Conservation (phyloP, 163 green algal genomes). For the Volvox carteri region DNA sequence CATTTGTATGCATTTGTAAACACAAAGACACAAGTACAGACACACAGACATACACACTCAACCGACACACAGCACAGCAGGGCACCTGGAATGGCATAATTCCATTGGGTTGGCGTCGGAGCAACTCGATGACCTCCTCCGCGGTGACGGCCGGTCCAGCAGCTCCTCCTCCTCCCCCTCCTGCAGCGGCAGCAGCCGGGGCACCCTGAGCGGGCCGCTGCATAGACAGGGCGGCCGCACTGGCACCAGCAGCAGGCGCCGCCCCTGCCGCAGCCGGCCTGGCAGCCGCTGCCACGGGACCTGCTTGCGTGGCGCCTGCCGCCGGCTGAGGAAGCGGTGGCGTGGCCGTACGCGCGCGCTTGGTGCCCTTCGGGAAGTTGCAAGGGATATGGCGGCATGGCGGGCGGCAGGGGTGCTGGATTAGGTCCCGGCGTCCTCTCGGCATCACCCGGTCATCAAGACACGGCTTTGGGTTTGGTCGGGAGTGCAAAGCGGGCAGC, state of each 20-base stretch:
- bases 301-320: not conserved
- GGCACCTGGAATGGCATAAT: constrained; percentile 45
- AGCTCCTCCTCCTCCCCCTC: not conserved
- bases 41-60: too few species aligned
- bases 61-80: too few species aligned
- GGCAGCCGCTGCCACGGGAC: not conserved
- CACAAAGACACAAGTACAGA: too few species aligned
- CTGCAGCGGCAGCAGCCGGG: too few species aligned
- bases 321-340: not conserved
- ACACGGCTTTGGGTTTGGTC: too few species aligned
- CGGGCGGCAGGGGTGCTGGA: too few species aligned
- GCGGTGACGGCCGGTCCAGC: constrained; percentile 19
- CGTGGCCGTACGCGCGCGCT: constrained; percentile 29
- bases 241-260: not conserved
- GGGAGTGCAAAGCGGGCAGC: too few species aligned
- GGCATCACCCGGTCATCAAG: too few species aligned
- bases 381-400: too few species aligned
- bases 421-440: too few species aligned
- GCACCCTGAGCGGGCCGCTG: constrained; percentile 17
- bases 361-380: not conserved
- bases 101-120: constrained; percentile 2
- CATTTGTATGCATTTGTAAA: too few species aligned
- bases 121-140: constrained; percentile 43
- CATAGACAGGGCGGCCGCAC: too few species aligned
- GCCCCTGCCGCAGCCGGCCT: not conserved